phyloP scores from a whole-genome alignment of 2,329 filamentous ascomycete genomes.

The Fusarium sterilihyphosum region DNA sequence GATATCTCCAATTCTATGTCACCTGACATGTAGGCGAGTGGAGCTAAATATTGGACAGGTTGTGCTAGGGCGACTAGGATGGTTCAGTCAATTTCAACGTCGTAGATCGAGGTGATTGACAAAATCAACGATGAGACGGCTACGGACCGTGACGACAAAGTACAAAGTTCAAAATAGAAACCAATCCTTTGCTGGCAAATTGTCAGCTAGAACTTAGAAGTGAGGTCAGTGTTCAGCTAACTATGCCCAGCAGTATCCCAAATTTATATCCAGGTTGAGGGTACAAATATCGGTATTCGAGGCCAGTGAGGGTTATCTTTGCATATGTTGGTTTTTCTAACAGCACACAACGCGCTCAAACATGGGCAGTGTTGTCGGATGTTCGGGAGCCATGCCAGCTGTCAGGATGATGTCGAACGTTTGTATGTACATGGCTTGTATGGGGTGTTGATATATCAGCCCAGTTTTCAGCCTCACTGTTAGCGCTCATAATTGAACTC shows the following conservation, averaged over 20 bases:
- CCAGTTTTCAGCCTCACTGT: slow-evolving; percentile 7
- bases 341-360: background rate
- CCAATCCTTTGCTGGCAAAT: background rate
- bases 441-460: slow-evolving; percentile 2
- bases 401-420: background rate
- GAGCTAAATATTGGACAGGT: background rate
- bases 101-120: background rate
- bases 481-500: background rate
- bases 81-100: background rate
- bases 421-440: background rate
- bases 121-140: background rate
- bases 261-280: background rate
- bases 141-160: background rate
- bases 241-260: background rate
- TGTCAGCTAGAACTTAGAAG: background rate
- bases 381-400: background rate
- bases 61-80: background rate
- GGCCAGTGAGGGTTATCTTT: background rate
- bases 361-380: background rate
- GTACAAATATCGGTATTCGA: background rate
- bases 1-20: slow-evolving; percentile 14
- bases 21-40: slow-evolving; percentile 22
- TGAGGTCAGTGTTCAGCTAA: background rate
- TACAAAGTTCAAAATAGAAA: background rate
- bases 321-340: background rate